Evolutionary conservation across 306 rosid species (phyloP).

Genomic region (Vigna mungo): DNA sequence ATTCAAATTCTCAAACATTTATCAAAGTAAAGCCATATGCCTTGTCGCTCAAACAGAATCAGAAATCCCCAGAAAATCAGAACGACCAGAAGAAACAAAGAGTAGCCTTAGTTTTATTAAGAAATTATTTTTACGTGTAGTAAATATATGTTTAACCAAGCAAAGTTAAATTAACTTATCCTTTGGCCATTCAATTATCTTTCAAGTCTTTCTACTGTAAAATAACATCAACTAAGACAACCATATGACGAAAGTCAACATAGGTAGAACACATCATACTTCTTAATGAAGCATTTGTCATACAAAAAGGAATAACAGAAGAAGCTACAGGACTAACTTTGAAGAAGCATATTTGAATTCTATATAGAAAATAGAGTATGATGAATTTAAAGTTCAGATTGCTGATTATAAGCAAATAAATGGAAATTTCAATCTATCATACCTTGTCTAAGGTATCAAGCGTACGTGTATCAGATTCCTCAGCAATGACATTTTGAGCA

Average conservation of each 20-base stretch:
- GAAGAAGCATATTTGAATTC: not conserved
- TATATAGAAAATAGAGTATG: conserved; percentile 2
- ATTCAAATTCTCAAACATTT: conserved; percentile 31
- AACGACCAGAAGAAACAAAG: conserved; percentile 24
- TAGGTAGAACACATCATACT: not conserved
- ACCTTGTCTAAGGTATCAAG: conserved; percentile 80
- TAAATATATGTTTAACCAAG: conserved; percentile 1
- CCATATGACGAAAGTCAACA: conserved; percentile 11
- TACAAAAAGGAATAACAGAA: conserved; percentile 31
- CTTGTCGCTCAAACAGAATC: not conserved
- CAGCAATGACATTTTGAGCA: conserved; percentile 59
- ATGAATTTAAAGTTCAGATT: conserved; percentile 35
- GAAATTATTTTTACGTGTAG: not conserved
- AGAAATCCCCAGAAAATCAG: conserved; percentile 26
- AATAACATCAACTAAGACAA: not conserved
- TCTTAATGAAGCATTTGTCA: not conserved
- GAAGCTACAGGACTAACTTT: conserved; percentile 8
- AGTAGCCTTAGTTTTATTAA: conserved; percentile 13
- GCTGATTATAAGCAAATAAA: conserved; percentile 39
- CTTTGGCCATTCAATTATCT: conserved; percentile 19
- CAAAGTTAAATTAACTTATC: conserved; percentile 21
- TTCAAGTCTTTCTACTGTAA: not conserved
- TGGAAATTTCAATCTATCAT: conserved; percentile 18
- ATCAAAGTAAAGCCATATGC: conserved; percentile 6
- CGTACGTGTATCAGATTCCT: conserved; percentile 52